Percentiles rank a stretch among this genome's conserved stretches.
Conservation (phyloP, 2,329 filamentous ascomycete genomes). For the Neoscytalidium dimidiatum region DNA sequence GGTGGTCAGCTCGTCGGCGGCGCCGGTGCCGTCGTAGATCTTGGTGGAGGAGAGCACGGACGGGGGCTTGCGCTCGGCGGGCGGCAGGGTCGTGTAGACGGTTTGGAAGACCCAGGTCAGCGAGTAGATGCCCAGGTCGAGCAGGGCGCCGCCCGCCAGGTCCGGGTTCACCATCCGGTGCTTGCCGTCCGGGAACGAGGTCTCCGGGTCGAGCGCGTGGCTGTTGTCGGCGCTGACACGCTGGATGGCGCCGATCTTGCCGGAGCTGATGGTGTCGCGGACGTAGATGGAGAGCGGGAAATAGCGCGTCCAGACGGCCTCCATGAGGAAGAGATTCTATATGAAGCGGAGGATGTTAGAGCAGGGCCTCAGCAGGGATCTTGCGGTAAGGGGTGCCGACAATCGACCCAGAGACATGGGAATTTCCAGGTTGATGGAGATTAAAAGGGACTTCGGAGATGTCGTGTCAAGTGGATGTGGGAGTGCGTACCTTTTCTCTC, state of each 20-base stretch:
- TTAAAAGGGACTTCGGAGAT: background rate
- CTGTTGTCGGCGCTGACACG: conserved; percentile 60
- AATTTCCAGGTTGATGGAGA: background rate
- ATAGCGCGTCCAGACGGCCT: conserved; percentile 83
- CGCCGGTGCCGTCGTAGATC: conserved; percentile 70
- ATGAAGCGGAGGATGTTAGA: background rate
- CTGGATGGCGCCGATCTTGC: conserved; percentile 57
- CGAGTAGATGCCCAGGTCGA: conserved; percentile 87
- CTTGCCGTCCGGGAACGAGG: conserved; percentile 49
- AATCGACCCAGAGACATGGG: background rate
- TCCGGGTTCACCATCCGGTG: conserved; percentile 83
- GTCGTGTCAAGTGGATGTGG: background rate
- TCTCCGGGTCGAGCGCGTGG: conserved; percentile 63
- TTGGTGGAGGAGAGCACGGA: conserved; percentile 67
- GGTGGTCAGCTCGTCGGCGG: conserved; percentile 76
- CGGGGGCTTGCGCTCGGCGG: conserved; percentile 61
- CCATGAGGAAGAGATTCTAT: conserved; percentile 49
- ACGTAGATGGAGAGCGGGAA: conserved; percentile 81
- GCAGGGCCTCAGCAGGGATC: background rate
- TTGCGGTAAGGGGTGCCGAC: background rate
- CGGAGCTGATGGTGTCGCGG: conserved; percentile 63
- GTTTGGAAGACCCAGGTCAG: conserved; percentile 91
- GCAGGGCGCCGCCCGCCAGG: conserved; percentile 77
- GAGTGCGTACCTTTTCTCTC: conserved; percentile 56
- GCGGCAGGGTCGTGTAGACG: conserved; percentile 75